Conservation (phyloP, 2,329 filamentous ascomycete genomes). For the Hypoxylon sp. region DNA sequence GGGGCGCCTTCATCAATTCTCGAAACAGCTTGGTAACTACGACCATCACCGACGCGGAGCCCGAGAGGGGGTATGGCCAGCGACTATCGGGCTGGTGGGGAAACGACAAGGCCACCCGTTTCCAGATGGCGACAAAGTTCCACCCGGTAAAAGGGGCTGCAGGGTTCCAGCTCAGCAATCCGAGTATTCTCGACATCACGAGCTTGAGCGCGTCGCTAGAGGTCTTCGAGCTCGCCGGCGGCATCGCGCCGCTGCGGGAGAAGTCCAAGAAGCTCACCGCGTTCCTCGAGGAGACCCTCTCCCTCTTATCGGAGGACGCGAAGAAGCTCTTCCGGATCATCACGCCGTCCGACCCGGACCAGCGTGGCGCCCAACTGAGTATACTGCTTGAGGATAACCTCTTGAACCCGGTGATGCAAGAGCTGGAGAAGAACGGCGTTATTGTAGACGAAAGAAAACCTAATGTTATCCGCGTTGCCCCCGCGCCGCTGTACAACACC, state of each 20-base stretch:
- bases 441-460: conserved; percentile 81
- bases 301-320: conserved; percentile 52
- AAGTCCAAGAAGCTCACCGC: conserved; percentile 75
- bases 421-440: conserved; percentile 70
- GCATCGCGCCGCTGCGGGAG: conserved; percentile 70
- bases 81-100: conserved; percentile 86
- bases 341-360: conserved; percentile 71
- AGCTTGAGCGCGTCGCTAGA: conserved; percentile 75
- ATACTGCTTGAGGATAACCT: conserved; percentile 67
- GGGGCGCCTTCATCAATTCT: conserved; percentile 78
- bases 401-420: conserved; percentile 70
- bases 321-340: conserved; percentile 65
- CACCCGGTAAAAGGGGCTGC: conserved; percentile 77
- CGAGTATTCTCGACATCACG: conserved; percentile 78
- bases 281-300: conserved; percentile 73
- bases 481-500: conserved; percentile 79
- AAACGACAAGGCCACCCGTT: conserved; percentile 74
- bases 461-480: conserved; percentile 80
- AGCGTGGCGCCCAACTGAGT: conserved; percentile 80
- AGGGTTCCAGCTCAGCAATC: conserved; percentile 82
- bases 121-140: conserved; percentile 82
- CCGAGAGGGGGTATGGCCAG: conserved; percentile 57
- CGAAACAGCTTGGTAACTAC: conserved; percentile 63
- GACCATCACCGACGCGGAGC: conserved; percentile 48
- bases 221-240: conserved; percentile 74